Evolutionary conservation across 2,329 filamentous ascomycete species (phyloP), one percentile per base, ranked within the genome.

Genomic region (Nakataea oryzae): DNA sequence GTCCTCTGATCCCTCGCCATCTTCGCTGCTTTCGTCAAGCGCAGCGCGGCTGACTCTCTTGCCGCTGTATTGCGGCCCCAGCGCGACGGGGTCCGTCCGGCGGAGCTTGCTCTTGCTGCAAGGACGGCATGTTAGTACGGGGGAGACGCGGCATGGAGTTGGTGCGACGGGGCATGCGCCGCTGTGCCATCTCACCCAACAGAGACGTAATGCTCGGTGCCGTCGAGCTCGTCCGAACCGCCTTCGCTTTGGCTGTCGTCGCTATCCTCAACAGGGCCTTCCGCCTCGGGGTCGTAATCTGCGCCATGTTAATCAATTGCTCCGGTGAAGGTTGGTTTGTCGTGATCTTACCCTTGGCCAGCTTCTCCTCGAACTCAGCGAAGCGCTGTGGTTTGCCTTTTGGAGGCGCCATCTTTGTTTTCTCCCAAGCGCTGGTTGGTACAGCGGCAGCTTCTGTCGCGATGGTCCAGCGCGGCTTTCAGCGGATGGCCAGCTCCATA

Each of bases 211-310:
- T 97, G 93, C 69, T 96, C 93, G 34, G 93, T 89, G 26, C 89
- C 91, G 13, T 81, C 80, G 64, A 83, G 75, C 58, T 80, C 79
- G 30, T 81, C 76, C 9, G 61, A 58, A 30, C 32, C 60, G 2
- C 24, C 60, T 27, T 57, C 60, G 28, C 60, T 61, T 6, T 75
- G 77, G 68, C 79, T 80, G 21, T 74, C 78, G 24, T 76, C 78
- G 66, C 76, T 81, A 32, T 74, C 80, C n/a, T 80, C 80, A 65
- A 75, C 74, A 21, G 80, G 80, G 24, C 77, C 78, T 64, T 86
- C 83, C 67, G 83, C 85, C 77, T 96, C 91, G 0, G 90, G 90
- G 71, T 96, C 91, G 70, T 89, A 87, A 71, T 96, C 91, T 93
- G 68, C 7, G 61, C 61, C 60, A 27, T 21, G 12, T 30, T 58